Conservation (phyloP, 108 stramenopile genomes). For the Stephanodiscus minutulus region DNA sequence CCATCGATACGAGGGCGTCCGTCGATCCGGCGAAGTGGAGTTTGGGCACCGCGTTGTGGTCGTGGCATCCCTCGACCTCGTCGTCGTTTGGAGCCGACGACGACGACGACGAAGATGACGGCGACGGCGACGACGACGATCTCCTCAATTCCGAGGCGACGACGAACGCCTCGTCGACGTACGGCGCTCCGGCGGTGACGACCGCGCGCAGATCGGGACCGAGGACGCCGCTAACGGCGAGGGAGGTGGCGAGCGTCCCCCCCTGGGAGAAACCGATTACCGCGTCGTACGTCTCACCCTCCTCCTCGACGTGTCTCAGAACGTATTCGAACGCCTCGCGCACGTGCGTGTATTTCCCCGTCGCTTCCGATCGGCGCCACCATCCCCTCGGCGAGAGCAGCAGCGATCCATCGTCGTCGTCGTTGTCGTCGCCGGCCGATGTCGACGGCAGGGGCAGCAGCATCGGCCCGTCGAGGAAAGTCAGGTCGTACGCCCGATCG, state of each 20-base stretch:
- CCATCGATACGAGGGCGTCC: constrained; percentile 63
- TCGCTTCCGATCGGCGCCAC: constrained; percentile 55
- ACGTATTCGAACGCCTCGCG: constrained; percentile 64
- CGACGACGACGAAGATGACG: too few species aligned
- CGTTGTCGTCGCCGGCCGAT: background rate
- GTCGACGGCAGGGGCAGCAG: constrained; percentile 1
- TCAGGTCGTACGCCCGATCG: constrained; percentile 55
- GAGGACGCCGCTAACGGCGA: constrained; percentile 58
- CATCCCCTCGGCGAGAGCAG: constrained; percentile 36
- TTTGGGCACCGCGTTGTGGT: constrained; percentile 66
- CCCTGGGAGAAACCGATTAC: constrained; percentile 78
- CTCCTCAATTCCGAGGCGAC: constrained; percentile 24
- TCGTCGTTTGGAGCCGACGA: too few species aligned
- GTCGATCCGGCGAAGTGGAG: constrained; percentile 75
- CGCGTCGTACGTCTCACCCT: constrained; percentile 42
- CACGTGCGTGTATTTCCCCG: constrained; percentile 45
- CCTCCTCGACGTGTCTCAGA: constrained; percentile 26
- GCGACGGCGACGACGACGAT: background rate
- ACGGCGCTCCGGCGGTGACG: constrained; percentile 74
- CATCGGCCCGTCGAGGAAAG: constrained; percentile 68
- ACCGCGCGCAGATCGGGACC: constrained; percentile 53
- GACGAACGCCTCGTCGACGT: constrained; percentile 54
- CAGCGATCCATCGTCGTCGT: background rate
- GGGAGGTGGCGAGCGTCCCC: constrained; percentile 63
- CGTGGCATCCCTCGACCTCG: too few species aligned